A percentile compares a stretch with the other conserved stretches of the same genome.
Evolutionary conservation across 345 rosid species (phyloP).

Genomic region (Microcos paniculata): DNA sequence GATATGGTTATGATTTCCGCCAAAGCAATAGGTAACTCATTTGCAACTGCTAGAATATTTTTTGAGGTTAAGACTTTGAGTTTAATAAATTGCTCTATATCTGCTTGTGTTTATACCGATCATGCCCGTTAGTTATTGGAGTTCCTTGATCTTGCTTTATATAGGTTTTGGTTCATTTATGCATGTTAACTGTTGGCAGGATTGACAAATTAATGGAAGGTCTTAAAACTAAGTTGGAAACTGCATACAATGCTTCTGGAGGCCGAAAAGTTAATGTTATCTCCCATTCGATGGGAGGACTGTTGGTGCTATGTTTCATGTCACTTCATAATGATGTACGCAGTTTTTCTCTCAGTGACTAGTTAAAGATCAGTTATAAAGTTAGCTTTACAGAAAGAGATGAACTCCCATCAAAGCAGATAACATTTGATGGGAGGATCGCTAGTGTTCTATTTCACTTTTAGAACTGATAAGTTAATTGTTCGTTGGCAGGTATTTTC

Average conservation of each 20-base stretch:
- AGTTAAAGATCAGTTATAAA: conserved; percentile 15
- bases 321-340: conserved; percentile 68
- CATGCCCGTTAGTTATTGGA: background rate
- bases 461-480: conserved; percentile 9
- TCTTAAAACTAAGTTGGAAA: conserved; percentile 65
- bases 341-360: conserved; percentile 11
- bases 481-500: conserved; percentile 61
- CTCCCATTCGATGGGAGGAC: conserved; percentile 94
- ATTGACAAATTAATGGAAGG: conserved; percentile 59
- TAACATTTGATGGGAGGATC: conserved; percentile 1
- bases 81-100: background rate
- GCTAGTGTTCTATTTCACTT: conserved; percentile 1
- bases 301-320: conserved; percentile 70
- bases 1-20: conserved; percentile 89
- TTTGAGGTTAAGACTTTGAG: conserved; percentile 9
- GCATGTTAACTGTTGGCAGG: conserved; percentile 39
- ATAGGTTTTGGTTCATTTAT: background rate
- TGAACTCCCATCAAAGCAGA: background rate
- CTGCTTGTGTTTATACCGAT: background rate
- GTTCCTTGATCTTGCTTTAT: conserved; percentile 9
- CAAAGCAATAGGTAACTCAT: conserved; percentile 76
- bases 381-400: background rate
- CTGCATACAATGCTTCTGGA: conserved; percentile 71
- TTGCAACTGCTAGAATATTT: background rate
- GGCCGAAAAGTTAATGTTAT: conserved; percentile 69